Base-by-base conservation (phyloP, 202 grass and related monocot genomes). In the Setaria italica region DNA sequence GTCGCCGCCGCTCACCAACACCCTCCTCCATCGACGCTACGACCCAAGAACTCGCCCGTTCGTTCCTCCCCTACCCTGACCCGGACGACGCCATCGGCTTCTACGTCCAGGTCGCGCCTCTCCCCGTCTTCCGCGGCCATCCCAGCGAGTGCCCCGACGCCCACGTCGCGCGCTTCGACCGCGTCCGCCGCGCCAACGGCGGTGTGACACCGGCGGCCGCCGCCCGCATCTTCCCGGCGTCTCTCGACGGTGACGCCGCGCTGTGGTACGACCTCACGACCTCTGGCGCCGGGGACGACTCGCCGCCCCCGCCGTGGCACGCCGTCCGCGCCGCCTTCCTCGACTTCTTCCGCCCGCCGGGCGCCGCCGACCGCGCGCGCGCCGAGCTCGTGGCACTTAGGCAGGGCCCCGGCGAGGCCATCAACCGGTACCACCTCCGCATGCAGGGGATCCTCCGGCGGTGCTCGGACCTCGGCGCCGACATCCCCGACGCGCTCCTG, bases 41-140 rank as follows among this genome's bases (percentile, higher is more conserved):
- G 17, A 85, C 56, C 58, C 54, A 14, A 67, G 92, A 89, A 47
- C 72, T 35, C 66, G 32, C 17, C 35, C 82, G 43, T 25, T 56
- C 70, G 16, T 78, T 74, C 35, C 9, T 90, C 58, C 65, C 21
- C 45, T 71, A 67, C 89, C 75, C 73, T n/a, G 57, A 54, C 87
- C 70, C 74, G 33, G 58, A 64, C 42, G 80, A 70, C 78, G 69
- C 15, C 67, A 20, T 48, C 54, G 62, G 20, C 50, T 55, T 85
- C 20, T 92, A 88, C 79, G 58, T 88, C 65, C 74, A 77, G 14
- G 84, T 87, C 14, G 88, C 80, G 0, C 84, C 84, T 11, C 72
- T 98, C 12, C 96, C 93, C 17, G 59, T 95, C 59, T 98, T 95
- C 88, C 85, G 86, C 33, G 96, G 91, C 74, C 88, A 95, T 41